Base-by-base conservation (phyloP, 1,139 yeast species). In the Kodamaea ohmeri region DNA sequence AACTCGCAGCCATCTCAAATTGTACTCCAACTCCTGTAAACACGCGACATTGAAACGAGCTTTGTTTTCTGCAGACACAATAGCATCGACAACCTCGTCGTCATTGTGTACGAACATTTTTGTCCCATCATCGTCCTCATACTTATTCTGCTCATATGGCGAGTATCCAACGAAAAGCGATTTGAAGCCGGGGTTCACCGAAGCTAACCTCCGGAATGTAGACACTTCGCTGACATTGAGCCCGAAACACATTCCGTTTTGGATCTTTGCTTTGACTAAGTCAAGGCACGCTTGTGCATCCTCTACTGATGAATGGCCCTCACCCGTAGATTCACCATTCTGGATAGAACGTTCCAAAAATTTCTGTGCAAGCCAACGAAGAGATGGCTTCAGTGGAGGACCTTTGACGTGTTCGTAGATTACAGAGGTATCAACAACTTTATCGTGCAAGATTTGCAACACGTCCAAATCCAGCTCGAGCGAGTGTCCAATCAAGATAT, bases 281-380 rank as follows among this genome's bases (percentile, higher is more conserved):
- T 87, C 90, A 51, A 90, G 65, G 53, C 96, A 87, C 0, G 96
- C 82, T 26, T 58, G 58, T 6, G 96, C 86, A 56, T 92, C 98
- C 55, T 88, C 96, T 1, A 83, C 71, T 0, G 97, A 83, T 34
- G 92, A 86, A 60, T 92, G 98, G 3, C 96, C 96, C 1, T 58
- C 51, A 1, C 71, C 68, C 18, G 71, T 68, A 16, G 62, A 63
- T 40, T 71, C 77, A 4, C 75, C 75, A 16, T 45, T 42, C 58
- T 92, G 97, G 35, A 92, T 90, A 0, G 60, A 63, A 36, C 77
- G 62, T 13, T 67, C 61, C 31, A 90, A 63, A 53, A 70, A 76
- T 44, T 69, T 73, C 8, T 68, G 62, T 2, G 90, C 71, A 14
- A 92, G 64, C 71, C 82, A 81, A 53, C 74, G 79, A 45, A 92